Percentiles rank a stretch among this genome's conserved stretches.
Evolutionary conservation across 768 basidiomycete species (phyloP).

Genomic region (Piloderma croceum): DNA sequence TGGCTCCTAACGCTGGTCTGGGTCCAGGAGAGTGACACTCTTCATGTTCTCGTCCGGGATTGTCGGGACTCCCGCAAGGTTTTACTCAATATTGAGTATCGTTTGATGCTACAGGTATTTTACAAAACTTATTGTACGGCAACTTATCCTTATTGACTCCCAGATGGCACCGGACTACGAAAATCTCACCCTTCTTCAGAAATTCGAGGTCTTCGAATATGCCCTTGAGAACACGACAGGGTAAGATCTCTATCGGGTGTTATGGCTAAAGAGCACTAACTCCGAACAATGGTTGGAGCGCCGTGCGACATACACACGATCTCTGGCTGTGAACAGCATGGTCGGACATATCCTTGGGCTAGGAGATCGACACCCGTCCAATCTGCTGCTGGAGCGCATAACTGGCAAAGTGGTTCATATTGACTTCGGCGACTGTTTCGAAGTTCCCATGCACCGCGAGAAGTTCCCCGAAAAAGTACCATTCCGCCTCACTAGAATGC

Average conservation of each 20-base stretch:
- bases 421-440: slow-evolving; percentile 97
- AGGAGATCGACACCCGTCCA: slow-evolving; percentile 97
- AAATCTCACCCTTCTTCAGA: slow-evolving; percentile 87
- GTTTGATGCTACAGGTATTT: slow-evolving; percentile 90
- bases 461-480: slow-evolving; percentile 99
- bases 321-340: slow-evolving; percentile 96
- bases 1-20: slow-evolving; percentile 96
- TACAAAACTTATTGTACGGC: not conserved
- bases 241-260: slow-evolving; percentile 91
- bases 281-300: slow-evolving; percentile 99
- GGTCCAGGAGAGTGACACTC: slow-evolving; percentile 93
- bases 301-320: slow-evolving; percentile 91
- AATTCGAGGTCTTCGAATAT: slow-evolving; percentile 99
- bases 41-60: slow-evolving; percentile 93
- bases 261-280: slow-evolving; percentile 93
- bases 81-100: slow-evolving; percentile 93
- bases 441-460: slow-evolving; percentile 95
- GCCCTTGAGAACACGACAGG: slow-evolving; percentile 97
- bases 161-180: slow-evolving; percentile 99
- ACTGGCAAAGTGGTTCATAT: slow-evolving; percentile 96
- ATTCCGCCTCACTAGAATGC: slow-evolving; percentile 96
- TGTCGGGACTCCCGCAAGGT: slow-evolving; percentile 96
- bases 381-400: slow-evolving; percentile 83
- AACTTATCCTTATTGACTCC: slow-evolving; percentile 1
- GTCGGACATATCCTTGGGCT: slow-evolving; percentile 96